Percentiles rank a stretch among this genome's conserved stretches.
These are phyloP conservation scores for Polyplosphaeria fusca DNA, from an alignment of 495 filamentous ascomycete species.

Conservation along the genomic window DNA sequence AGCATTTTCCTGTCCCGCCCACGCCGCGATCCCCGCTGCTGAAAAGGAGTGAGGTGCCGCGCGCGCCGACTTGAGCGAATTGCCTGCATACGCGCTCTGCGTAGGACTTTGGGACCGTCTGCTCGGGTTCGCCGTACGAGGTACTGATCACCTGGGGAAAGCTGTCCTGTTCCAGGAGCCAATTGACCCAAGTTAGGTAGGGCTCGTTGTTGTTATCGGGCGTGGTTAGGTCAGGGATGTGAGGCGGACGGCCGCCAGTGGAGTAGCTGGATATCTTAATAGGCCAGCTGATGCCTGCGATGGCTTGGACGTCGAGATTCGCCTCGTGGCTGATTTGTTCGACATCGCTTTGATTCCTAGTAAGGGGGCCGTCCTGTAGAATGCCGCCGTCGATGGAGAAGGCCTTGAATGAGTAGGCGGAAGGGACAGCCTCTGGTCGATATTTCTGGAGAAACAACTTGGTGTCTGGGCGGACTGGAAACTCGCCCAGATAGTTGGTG, in stretches of 20 bases:
- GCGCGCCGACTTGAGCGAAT: conserved; percentile 40
- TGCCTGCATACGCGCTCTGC: conserved; percentile 38
- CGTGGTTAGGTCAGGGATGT: conserved; percentile 38
- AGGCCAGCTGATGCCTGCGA: conserved; percentile 39
- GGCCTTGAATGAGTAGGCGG: conserved; percentile 46
- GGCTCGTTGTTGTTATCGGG: conserved; percentile 43
- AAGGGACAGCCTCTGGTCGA: conserved; percentile 47
- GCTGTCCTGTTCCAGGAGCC: conserved; percentile 33
- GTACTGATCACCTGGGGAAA: conserved; percentile 41
- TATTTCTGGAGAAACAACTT: conserved; percentile 49
- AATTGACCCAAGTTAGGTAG: conserved; percentile 39
- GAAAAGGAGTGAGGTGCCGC: conserved; percentile 41
- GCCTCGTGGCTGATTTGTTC: conserved; percentile 41
- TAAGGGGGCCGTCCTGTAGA: conserved; percentile 42
- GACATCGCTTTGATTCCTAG: conserved; percentile 32
- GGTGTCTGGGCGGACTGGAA: conserved; percentile 51
- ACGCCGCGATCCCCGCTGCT: conserved; percentile 40
- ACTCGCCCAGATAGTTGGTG: conserved; percentile 51
- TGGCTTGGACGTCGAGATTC: conserved; percentile 48
- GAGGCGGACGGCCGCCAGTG: conserved; percentile 41
- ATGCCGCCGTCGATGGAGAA: conserved; percentile 43
- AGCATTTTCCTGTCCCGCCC: conserved; percentile 34
- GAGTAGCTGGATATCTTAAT: conserved; percentile 35
- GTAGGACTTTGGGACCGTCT: conserved; percentile 39
- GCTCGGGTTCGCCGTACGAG: conserved; percentile 45